phyloP scores from a whole-genome alignment of 2,329 filamentous ascomycete genomes.

The Cladosporium velox region DNA sequence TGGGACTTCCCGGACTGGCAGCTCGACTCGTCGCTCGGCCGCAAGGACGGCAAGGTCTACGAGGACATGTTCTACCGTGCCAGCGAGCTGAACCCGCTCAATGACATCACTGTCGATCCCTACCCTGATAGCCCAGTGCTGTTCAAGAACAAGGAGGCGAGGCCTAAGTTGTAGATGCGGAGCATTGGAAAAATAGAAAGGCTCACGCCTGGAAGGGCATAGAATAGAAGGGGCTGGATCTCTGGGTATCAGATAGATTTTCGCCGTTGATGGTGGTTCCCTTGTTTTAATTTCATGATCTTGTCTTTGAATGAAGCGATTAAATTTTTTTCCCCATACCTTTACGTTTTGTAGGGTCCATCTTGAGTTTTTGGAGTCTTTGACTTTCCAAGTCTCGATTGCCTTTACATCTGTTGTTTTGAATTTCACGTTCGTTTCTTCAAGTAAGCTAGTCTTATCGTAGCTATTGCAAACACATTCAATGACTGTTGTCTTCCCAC shows the following conservation, averaged over 20 bases:
- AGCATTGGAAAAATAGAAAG: neutral
- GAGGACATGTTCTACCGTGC: constrained; percentile 75
- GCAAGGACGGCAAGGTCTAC: constrained; percentile 74
- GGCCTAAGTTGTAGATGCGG: constrained; percentile 38
- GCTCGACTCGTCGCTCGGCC: constrained; percentile 69
- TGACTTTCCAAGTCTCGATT: too few species aligned
- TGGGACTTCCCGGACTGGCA: constrained; percentile 81
- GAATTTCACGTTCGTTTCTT: neutral
- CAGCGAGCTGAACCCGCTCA: constrained; percentile 71
- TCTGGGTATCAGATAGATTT: neutral
- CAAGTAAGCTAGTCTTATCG: neutral
- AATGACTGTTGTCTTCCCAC: neutral
- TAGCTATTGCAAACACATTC: neutral
- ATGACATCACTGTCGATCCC: constrained; percentile 70
- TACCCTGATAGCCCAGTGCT: constrained; percentile 65
- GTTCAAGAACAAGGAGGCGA: constrained; percentile 60
- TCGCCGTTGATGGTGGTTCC: neutral
- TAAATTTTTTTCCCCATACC: neutral
- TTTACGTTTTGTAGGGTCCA: too few species aligned
- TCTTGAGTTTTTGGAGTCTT: too few species aligned
- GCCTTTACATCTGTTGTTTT: too few species aligned
- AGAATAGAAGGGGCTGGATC: neutral
- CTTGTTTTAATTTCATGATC: neutral
- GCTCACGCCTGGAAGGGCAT: constrained; percentile 1
- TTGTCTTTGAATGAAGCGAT: neutral